Percentiles rank a stretch among this genome's conserved stretches.
Conservation (phyloP, 2,329 filamentous ascomycete species). For the Onygena corvina region DNA sequence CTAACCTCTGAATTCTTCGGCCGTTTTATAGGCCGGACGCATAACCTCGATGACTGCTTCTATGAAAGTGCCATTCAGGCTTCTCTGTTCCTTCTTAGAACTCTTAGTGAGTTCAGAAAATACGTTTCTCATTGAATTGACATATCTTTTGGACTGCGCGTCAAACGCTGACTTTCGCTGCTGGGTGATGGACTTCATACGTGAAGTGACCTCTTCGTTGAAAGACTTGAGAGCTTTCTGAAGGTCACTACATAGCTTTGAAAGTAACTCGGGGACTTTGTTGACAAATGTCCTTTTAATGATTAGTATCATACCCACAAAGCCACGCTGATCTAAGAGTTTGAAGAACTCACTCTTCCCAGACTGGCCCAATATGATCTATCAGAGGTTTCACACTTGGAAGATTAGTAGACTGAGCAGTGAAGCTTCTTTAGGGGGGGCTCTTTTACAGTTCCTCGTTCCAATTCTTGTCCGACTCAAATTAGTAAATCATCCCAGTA, state of each 20-base stretch:
- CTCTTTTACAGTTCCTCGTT: conserved; percentile 12
- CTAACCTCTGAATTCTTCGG: conserved; percentile 1
- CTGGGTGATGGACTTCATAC: not conserved
- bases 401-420: not conserved
- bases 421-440: too few relatives aligned
- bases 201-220: not conserved
- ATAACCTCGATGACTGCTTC: not conserved
- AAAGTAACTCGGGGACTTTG: conserved; percentile 4
- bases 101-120: too few relatives aligned
- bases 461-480: conserved; percentile 9
- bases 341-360: conserved; percentile 12
- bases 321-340: not conserved
- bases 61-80: conserved; percentile 1
- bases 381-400: conserved; percentile 11
- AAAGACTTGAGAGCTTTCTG: not conserved
- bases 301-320: not conserved
- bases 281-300: conserved; percentile 4
- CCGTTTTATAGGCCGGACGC: not conserved
- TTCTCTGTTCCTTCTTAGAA: conserved; percentile 6
- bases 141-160: not conserved
- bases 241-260: not conserved
- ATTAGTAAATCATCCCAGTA: too few relatives aligned
- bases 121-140: not conserved
- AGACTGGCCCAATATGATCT: not conserved
- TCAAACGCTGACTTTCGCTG: not conserved